phyloP scores from a whole-genome alignment of 2,329 filamentous ascomycete genomes.

The Sclerotinia spermophila region DNA sequence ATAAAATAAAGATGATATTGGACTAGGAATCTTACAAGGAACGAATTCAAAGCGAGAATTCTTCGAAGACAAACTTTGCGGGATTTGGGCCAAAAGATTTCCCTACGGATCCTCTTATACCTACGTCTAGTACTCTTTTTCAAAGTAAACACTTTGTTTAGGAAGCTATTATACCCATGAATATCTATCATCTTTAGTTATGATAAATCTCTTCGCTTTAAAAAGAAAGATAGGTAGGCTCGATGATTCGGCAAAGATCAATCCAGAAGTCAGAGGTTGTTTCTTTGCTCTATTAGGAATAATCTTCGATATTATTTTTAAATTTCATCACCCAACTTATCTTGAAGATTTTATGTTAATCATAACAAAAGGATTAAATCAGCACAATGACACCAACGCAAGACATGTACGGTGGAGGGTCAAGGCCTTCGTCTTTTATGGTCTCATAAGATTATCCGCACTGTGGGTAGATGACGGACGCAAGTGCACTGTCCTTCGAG shows the following conservation, averaged over 20 bases:
- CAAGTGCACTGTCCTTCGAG: neutral
- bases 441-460: neutral
- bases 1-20: neutral
- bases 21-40: neutral
- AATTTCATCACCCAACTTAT: neutral
- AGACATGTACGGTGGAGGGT: neutral
- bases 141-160: neutral
- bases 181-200: neutral
- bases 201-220: neutral
- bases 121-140: neutral
- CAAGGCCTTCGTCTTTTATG: neutral
- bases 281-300: neutral
- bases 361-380: neutral
- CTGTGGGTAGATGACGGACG: neutral
- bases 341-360: too few relatives aligned
- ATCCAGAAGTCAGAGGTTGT: neutral
- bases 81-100: neutral
- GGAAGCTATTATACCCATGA: neutral
- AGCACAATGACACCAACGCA: neutral
- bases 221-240: neutral
- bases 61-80: neutral
- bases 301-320: neutral
- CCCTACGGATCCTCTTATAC: neutral
- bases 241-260: neutral
- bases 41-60: too few relatives aligned